These are phyloP conservation scores for Dictyostelium brefeldianum DNA, from an alignment of 78 protist genomes.

Conservation along the genomic window DNA sequence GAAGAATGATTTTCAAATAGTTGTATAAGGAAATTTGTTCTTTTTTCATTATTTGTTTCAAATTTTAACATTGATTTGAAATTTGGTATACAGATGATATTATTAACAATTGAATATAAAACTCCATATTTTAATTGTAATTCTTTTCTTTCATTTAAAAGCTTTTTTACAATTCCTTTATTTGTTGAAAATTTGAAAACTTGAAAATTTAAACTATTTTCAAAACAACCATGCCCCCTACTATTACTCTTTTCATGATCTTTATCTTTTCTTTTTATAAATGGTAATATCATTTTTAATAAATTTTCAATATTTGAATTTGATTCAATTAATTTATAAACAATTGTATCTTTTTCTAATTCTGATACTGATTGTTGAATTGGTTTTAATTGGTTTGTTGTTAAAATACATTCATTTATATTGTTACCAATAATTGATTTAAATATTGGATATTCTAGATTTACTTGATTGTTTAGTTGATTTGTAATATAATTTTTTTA, in stretches of 20 bases:
- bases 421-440: no score
- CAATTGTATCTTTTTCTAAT: not conserved
- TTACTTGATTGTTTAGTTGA: no score
- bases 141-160: not conserved
- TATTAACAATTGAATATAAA: not conserved
- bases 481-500: no score
- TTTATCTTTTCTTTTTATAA: not conserved
- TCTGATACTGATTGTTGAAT: no score
- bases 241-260: not conserved
- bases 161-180: not conserved
- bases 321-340: not conserved
- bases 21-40: not conserved
- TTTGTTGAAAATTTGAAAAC: not conserved
- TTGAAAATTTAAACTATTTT: not conserved
- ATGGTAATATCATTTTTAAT: slow-evolving; percentile 2
- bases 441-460: no score
- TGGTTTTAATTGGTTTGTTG: no score
- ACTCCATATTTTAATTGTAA: not conserved
- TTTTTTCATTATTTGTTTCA: not conserved
- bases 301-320: not conserved
- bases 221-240: not conserved
- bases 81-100: not conserved
- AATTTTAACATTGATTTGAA: not conserved
- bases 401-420: no score
- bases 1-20: not conserved